Conservation (phyloP, 2,329 filamentous ascomycete genomes). For the Fusarium proliferatum region DNA sequence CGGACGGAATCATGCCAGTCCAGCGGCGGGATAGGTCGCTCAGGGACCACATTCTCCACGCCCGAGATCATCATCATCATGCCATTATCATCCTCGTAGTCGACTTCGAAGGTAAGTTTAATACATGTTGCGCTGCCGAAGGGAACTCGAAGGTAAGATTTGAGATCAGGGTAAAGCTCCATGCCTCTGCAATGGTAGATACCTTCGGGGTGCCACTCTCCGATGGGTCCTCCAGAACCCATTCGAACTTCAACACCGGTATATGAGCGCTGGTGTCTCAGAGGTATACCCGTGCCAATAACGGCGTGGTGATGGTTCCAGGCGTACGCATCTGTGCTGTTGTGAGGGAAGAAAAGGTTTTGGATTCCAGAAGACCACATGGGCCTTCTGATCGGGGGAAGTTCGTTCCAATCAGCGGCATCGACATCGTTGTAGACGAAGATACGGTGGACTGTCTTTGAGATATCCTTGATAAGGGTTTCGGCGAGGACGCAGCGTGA, state of each 20-base stretch:
- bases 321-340: background rate
- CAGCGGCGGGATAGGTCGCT: background rate
- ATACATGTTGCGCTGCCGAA: conserved; percentile 21
- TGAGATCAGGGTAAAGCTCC: conserved; percentile 2
- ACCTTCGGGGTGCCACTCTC: background rate
- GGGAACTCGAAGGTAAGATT: conserved; percentile 1
- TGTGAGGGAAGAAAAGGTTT: conserved; percentile 22
- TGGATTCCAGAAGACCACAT: conserved; percentile 6
- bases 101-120: conserved; percentile 16
- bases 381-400: conserved; percentile 3
- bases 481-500: conserved; percentile 14
- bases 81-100: background rate
- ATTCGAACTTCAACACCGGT: conserved; percentile 12
- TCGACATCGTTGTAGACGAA: conserved; percentile 21
- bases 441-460: conserved; percentile 10
- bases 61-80: background rate
- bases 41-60: conserved; percentile 5
- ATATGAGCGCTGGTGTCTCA: background rate
- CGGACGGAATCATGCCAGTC: conserved; percentile 32
- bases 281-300: conserved; percentile 1
- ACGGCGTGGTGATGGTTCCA: conserved; percentile 26
- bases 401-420: background rate
- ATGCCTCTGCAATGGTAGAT: conserved; percentile 9
- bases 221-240: conserved; percentile 10
- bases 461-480: conserved; percentile 20